These are phyloP conservation scores for Trichoderma sp. DNA, from an alignment of 2,329 filamentous ascomycete species.

Conservation along the genomic window DNA sequence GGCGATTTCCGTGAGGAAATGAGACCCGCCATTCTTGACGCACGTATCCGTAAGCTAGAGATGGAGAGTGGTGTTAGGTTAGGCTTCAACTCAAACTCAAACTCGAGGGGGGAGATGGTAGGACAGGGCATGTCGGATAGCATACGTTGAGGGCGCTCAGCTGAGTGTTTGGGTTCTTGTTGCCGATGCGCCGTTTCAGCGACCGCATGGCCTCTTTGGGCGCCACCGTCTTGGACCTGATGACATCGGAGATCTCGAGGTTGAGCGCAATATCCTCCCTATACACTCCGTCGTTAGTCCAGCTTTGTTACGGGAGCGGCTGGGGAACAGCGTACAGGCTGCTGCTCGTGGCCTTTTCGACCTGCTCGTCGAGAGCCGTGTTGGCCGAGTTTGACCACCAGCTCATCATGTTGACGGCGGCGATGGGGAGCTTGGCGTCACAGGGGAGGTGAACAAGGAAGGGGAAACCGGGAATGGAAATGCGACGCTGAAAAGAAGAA, in stretches of 20 bases:
- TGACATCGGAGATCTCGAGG: slow-evolving; percentile 95
- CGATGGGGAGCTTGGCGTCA: slow-evolving; percentile 6
- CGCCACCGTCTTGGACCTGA: slow-evolving; percentile 94
- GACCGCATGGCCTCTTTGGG: slow-evolving; percentile 98
- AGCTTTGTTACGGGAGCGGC: neutral
- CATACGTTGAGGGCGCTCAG: slow-evolving; percentile 86
- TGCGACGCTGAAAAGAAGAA: neutral
- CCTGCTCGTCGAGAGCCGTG: slow-evolving; percentile 92
- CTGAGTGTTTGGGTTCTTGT: slow-evolving; percentile 97
- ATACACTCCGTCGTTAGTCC: neutral
- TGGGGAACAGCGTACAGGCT: slow-evolving; percentile 66
- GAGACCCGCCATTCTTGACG: slow-evolving; percentile 94
- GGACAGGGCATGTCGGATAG: neutral
- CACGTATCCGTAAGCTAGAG: slow-evolving; percentile 90
- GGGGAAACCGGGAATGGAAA: no score
- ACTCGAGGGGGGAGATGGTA: neutral
- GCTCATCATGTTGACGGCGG: slow-evolving; percentile 64
- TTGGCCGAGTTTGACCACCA: slow-evolving; percentile 94
- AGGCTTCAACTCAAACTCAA: neutral
- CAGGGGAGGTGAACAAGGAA: neutral
- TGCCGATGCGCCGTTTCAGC: slow-evolving; percentile 87
- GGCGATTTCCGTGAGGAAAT: slow-evolving; percentile 93
- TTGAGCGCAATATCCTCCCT: slow-evolving; percentile 97
- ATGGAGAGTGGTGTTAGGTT: neutral
- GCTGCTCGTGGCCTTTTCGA: slow-evolving; percentile 90